Conservation (phyloP, 179 eudicot species). For the Beta macrorhiza region DNA sequence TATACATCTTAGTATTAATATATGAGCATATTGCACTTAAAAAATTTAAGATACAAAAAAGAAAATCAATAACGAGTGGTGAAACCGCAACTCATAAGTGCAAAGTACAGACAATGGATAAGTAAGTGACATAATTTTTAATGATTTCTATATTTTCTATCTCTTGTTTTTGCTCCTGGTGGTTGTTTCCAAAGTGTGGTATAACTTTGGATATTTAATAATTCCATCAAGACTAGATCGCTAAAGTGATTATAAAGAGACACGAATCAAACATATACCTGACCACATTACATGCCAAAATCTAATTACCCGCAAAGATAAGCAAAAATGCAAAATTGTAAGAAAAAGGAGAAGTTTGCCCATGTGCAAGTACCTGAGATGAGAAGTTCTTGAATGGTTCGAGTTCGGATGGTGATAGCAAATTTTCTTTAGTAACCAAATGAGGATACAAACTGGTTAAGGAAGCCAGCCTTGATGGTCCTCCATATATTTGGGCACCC, state of each 20-base stretch:
- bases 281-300: background rate
- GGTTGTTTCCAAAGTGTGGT: background rate
- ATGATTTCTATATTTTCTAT: background rate
- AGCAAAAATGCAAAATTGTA: background rate
- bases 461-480: conserved; percentile 74
- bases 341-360: background rate
- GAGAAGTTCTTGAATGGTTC: conserved; percentile 85
- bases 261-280: background rate
- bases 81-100: background rate
- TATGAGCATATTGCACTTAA: too few relatives aligned
- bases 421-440: conserved; percentile 81
- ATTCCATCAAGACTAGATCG: conserved; percentile 1
- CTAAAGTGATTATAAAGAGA: background rate
- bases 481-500: conserved; percentile 95
- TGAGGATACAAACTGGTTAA: conserved; percentile 82
- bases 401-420: conserved; percentile 81
- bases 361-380: conserved; percentile 66
- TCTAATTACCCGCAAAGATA: background rate
- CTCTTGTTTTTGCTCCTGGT: background rate
- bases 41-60: background rate
- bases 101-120: background rate
- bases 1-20: background rate
- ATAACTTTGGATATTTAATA: background rate
- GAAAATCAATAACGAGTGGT: background rate
- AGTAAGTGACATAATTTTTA: background rate